Evolutionary conservation across 164 flowering plant species (phyloP).

Genomic region (Sextonia rubra): DNA sequence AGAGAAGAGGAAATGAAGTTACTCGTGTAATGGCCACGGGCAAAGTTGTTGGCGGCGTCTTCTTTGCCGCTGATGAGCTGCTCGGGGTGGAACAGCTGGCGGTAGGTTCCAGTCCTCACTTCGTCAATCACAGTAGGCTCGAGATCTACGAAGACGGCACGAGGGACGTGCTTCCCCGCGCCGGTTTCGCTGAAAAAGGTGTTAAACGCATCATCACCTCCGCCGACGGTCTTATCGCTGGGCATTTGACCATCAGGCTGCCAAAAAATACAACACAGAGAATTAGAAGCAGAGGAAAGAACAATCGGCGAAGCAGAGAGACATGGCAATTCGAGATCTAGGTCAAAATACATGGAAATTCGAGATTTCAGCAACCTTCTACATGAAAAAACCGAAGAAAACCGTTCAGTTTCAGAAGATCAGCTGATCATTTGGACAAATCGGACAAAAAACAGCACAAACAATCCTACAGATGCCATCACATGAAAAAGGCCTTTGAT

Average conservation of each 20-base stretch:
- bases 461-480: too few relatives aligned
- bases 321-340: too few relatives aligned
- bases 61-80: constrained; percentile 68
- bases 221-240: constrained; percentile 65
- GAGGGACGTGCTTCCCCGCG: constrained; percentile 56
- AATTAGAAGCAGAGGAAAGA: not conserved
- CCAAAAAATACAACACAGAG: not conserved
- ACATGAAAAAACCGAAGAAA: too few relatives aligned
- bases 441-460: too few relatives aligned
- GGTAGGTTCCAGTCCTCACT: constrained; percentile 54
- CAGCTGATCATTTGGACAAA: too few relatives aligned
- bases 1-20: constrained; percentile 3
- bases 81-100: constrained; percentile 54
- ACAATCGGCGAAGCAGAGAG: not conserved
- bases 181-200: constrained; percentile 68
- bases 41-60: constrained; percentile 63
- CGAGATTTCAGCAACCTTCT: too few relatives aligned
- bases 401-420: too few relatives aligned
- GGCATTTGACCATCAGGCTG: constrained; percentile 90
- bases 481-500: too few relatives aligned
- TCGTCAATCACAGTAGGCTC: constrained; percentile 67
- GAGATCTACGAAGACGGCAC: constrained; percentile 56
- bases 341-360: too few relatives aligned
- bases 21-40: constrained; percentile 66
- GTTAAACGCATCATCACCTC: constrained; percentile 84